Conservation (phyloP, 331 rosid genomes). For the Acacia concinna region DNA sequence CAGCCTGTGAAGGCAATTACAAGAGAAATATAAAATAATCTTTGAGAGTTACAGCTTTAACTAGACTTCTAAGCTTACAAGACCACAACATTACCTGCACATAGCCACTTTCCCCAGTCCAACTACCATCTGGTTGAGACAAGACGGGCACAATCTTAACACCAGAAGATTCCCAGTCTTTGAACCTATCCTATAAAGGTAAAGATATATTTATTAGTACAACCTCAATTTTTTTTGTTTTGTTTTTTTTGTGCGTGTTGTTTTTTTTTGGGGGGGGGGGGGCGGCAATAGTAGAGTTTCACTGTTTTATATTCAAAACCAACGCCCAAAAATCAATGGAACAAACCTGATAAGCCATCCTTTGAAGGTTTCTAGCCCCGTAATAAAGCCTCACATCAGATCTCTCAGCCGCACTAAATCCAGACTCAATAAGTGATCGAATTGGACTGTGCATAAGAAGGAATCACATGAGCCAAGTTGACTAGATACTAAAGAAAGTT, state of each 20-base stretch:
- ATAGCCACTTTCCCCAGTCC: slow-evolving; percentile 85
- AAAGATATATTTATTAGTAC: slow-evolving; percentile 20
- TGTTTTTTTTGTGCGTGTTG: too few relatives aligned
- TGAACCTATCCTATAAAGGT: slow-evolving; percentile 75
- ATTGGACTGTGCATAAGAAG: slow-evolving; percentile 64
- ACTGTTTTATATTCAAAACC: not conserved
- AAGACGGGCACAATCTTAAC: slow-evolving; percentile 85
- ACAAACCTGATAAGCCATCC: slow-evolving; percentile 94
- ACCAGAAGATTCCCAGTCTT: slow-evolving; percentile 91
- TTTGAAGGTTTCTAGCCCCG: slow-evolving; percentile 84
- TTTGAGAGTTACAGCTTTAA: not conserved
- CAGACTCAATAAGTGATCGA: slow-evolving; percentile 84
- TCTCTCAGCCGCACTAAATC: slow-evolving; percentile 65
- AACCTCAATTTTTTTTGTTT: too few relatives aligned
- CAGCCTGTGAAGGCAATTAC: slow-evolving; percentile 63
- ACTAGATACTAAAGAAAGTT: not conserved
- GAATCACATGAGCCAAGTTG: not conserved
- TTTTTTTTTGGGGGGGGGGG: too few relatives aligned
- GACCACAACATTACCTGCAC: slow-evolving; percentile 64
- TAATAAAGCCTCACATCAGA: slow-evolving; percentile 83
- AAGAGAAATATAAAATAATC: not conserved
- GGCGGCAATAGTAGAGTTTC: too few relatives aligned
- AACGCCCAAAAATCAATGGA: slow-evolving; percentile 24
- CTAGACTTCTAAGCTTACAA: not conserved
- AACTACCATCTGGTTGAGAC: slow-evolving; percentile 76